These are phyloP conservation scores for Tetracladium setigerum DNA, from an alignment of 495 filamentous ascomycete species.

Conservation along the genomic window DNA sequence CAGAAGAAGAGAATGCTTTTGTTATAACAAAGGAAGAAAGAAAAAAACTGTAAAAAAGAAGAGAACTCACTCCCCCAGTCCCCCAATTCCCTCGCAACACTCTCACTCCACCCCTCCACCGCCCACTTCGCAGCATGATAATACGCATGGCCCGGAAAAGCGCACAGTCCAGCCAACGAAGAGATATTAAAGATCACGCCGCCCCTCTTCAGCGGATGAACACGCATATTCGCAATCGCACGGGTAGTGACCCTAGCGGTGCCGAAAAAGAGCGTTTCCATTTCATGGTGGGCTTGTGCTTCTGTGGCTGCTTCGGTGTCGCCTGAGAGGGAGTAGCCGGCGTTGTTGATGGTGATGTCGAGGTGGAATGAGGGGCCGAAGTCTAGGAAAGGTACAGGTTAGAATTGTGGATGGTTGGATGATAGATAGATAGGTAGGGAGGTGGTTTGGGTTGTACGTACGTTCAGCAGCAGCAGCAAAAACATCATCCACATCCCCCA, in stretches of 20 bases:
- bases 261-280: constrained; percentile 50
- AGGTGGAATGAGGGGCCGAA: constrained; percentile 28
- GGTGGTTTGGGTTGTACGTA: too few species aligned
- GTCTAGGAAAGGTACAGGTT: background rate
- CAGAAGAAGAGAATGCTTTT: too few species aligned
- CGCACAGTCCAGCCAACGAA: constrained; percentile 41
- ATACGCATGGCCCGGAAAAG: constrained; percentile 40
- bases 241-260: constrained; percentile 33
- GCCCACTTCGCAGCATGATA: constrained; percentile 50
- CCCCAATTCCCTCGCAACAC: constrained; percentile 39
- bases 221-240: constrained; percentile 36
- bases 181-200: constrained; percentile 47
- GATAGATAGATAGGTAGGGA: too few species aligned
- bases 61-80: constrained; percentile 35
- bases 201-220: constrained; percentile 21
- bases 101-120: constrained; percentile 48
- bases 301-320: constrained; percentile 38
- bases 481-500: constrained; percentile 31
- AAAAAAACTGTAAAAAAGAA: too few species aligned
- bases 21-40: too few species aligned
- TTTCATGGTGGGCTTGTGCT: constrained; percentile 26
- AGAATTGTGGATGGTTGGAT: too few species aligned
- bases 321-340: constrained; percentile 39
- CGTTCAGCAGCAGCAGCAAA: constrained; percentile 14
- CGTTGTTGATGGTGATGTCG: constrained; percentile 49